Evolutionary conservation across 225 moss, liverwort and hornwort species (phyloP).

Genomic region (Pseudoscleropodium purum): DNA sequence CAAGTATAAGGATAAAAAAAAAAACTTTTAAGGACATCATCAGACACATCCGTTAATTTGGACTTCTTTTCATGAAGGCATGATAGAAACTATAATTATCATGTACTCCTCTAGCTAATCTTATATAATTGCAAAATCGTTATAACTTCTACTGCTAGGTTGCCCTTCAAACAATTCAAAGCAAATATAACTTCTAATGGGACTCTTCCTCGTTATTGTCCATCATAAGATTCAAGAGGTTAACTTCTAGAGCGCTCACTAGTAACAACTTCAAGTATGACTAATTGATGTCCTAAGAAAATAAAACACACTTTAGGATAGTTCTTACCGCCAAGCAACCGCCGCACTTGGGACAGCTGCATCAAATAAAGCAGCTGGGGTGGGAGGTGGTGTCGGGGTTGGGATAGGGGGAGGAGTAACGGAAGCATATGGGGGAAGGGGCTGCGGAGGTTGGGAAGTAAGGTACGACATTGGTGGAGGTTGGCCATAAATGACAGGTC

Average conservation of each 20-base stretch:
- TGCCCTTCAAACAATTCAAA: not conserved
- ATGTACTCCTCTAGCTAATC: not conserved
- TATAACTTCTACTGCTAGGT: not conserved
- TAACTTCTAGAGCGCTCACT: not conserved
- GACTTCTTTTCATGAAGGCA: not conserved
- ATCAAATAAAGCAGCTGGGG: constrained; percentile 11
- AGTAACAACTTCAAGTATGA: not conserved
- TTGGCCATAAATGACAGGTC: constrained; percentile 20
- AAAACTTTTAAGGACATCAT: not conserved
- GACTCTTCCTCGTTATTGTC: not conserved
- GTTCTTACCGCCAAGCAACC: constrained; percentile 47
- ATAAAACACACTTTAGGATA: not conserved
- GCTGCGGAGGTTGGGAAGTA: constrained; percentile 18
- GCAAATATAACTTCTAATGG: not conserved
- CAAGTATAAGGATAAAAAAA: not conserved
- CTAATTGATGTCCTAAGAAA: not conserved
- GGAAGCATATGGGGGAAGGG: constrained; percentile 14
- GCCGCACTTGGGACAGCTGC: constrained; percentile 38
- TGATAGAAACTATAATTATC: not conserved
- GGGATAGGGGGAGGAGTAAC: not conserved
- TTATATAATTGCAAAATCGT: not conserved
- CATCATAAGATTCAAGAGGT: not conserved
- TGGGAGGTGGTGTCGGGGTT: not conserved
- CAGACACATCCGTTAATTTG: not conserved
- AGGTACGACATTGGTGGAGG: constrained; percentile 31